A percentile compares a stretch with the other conserved stretches of the same genome.
Conservation (phyloP, 1,284 basidiomycete species). For the Rugosomyces carneus region DNA sequence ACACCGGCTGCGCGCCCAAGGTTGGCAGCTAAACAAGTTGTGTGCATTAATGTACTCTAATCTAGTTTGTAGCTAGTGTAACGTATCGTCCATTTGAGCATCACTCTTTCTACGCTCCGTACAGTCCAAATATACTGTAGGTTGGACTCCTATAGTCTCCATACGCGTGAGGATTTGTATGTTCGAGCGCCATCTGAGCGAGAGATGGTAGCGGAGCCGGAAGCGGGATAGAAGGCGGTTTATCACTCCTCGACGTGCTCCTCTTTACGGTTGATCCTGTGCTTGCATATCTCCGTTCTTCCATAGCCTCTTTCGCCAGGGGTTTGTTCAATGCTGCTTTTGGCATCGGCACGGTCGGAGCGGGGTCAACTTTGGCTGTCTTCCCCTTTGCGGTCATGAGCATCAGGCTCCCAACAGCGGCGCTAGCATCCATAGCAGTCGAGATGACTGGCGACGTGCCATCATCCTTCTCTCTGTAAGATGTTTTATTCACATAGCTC, state of each 20-base stretch:
- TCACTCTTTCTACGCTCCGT: slow-evolving; percentile 57
- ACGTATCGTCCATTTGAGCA: slow-evolving; percentile 16
- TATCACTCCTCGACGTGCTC: slow-evolving; percentile 31
- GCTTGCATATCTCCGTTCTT: background rate
- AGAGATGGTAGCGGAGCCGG: slow-evolving; percentile 69
- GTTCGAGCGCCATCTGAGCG: slow-evolving; percentile 68
- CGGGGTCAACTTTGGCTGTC: slow-evolving; percentile 17
- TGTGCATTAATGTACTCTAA: no score
- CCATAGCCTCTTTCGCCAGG: background rate
- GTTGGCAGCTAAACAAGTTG: no score
- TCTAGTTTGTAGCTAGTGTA: slow-evolving; percentile 4
- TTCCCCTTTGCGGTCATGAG: slow-evolving; percentile 29
- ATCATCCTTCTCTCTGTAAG: slow-evolving; percentile 3
- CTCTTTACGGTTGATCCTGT: slow-evolving; percentile 13
- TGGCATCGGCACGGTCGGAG: slow-evolving; percentile 12
- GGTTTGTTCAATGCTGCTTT: slow-evolving; percentile 6
- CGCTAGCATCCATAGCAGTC: slow-evolving; percentile 35
- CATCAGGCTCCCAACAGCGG: slow-evolving; percentile 56
- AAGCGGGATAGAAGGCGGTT: slow-evolving; percentile 70
- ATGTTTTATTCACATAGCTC: slow-evolving; percentile 24
- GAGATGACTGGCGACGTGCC: slow-evolving; percentile 18
- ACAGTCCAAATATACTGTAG: slow-evolving; percentile 73
- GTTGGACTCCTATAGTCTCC: slow-evolving; percentile 70
- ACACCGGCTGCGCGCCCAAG: background rate
- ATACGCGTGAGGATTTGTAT: slow-evolving; percentile 53